phyloP scores from a whole-genome alignment of 164 flowering plant species.

The Hamamelis virginiana region DNA sequence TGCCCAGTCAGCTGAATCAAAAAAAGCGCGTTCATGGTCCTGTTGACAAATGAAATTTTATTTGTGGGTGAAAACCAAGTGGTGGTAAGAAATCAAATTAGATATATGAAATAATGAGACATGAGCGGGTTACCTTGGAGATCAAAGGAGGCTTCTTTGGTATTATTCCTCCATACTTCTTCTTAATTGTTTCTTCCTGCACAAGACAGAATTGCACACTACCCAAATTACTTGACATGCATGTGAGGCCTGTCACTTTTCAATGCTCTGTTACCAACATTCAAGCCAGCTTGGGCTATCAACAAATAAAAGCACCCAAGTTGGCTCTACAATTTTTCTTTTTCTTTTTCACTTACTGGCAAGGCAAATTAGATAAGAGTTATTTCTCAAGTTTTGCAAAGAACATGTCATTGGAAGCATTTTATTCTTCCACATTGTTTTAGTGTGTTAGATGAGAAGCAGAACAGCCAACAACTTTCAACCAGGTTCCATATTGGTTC shows the following conservation, averaged over 20 bases:
- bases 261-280: neutral
- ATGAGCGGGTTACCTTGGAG: constrained; percentile 56
- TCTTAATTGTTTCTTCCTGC: constrained; percentile 74
- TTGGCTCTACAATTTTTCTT: neutral
- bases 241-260: neutral
- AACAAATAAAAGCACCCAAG: neutral
- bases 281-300: neutral
- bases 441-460: too few species aligned
- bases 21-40: constrained; percentile 75
- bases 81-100: neutral
- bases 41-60: constrained; percentile 22
- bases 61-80: neutral
- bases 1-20: constrained; percentile 68
- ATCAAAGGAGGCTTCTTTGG: constrained; percentile 84
- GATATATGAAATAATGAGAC: neutral
- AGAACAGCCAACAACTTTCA: too few species aligned
- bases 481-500: too few species aligned
- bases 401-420: too few species aligned
- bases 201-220: constrained; percentile 14
- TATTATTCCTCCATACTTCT: constrained; percentile 82
- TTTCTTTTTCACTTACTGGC: neutral
- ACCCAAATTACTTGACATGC: too few species aligned
- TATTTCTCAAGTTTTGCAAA: too few species aligned
- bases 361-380: too few species aligned
- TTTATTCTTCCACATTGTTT: too few species aligned